A percentile compares a stretch with the other conserved stretches of the same genome.
These are phyloP conservation scores for Zoysia pacifica DNA, from an alignment of 176 grass and related monocot species.

Conservation along the genomic window DNA sequence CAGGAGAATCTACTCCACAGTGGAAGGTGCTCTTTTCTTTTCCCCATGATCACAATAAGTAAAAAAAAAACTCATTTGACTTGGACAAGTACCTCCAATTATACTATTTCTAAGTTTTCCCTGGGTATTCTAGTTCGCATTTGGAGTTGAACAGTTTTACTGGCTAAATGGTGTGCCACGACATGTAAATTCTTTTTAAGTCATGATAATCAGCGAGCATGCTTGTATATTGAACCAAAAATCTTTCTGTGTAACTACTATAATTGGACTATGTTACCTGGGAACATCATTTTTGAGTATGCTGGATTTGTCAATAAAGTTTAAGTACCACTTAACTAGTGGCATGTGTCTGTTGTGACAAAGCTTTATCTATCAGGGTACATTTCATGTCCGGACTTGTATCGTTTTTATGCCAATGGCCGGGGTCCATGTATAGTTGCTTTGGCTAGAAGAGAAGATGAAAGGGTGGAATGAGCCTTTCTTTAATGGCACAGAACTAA, in stretches of 20 bases:
- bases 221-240: slow-evolving; percentile 27
- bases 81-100: slow-evolving; percentile 1
- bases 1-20: slow-evolving; percentile 98
- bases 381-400: slow-evolving; percentile 1
- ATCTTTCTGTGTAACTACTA: background rate
- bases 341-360: background rate
- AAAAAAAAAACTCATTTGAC: background rate
- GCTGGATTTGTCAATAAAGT: slow-evolving; percentile 9
- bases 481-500: slow-evolving; percentile 13
- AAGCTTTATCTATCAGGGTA: background rate
- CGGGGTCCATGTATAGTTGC: background rate
- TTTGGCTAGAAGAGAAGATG: background rate
- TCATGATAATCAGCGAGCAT: background rate
- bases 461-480: slow-evolving; percentile 28
- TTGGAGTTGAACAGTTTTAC: slow-evolving; percentile 21
- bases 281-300: background rate
- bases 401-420: background rate
- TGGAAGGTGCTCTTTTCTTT: slow-evolving; percentile 72
- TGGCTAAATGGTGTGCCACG: background rate
- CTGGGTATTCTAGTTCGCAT: background rate
- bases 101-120: background rate
- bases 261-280: background rate
- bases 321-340: background rate
- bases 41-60: background rate
- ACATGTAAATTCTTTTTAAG: slow-evolving; percentile 1